Evolutionary conservation across 108 stramenopile genomes (phyloP).

Genomic region (Fistulifera pelliculosa): DNA sequence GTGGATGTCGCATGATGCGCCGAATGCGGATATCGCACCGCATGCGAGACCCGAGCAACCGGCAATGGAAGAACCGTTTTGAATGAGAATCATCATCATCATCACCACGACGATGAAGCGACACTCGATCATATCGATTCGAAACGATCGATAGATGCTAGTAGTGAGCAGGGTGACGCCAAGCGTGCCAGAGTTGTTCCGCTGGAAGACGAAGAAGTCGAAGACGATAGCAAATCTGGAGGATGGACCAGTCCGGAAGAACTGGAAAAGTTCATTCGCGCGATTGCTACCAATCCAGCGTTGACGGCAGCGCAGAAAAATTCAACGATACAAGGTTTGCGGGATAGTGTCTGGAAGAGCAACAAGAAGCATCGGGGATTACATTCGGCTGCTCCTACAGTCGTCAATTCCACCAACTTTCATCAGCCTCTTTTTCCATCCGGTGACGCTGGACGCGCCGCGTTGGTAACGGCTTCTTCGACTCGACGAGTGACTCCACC

Average conservation of each 20-base stretch:
- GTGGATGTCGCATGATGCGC: conserved; percentile 34
- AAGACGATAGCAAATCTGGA: not conserved
- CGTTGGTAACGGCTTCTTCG: conserved; percentile 11
- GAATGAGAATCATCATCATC: no score
- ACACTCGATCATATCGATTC: not conserved
- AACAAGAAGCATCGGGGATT: conserved; percentile 40
- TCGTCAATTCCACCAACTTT: conserved; percentile 1
- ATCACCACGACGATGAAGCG: not conserved
- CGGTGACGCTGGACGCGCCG: not conserved
- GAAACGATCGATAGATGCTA: not conserved
- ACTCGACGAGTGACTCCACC: conserved; percentile 50
- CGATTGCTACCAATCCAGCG: conserved; percentile 66
- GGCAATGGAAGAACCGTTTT: no score
- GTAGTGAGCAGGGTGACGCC: not conserved
- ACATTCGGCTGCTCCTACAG: not conserved
- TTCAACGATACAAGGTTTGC: conserved; percentile 76
- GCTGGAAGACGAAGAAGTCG: no score
- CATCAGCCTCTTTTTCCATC: not conserved
- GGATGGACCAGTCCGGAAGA: conserved; percentile 55
- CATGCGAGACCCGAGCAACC: not conserved
- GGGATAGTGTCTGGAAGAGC: conserved; percentile 76
- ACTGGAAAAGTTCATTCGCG: conserved; percentile 77
- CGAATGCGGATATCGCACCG: not conserved
- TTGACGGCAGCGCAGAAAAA: conserved; percentile 60
- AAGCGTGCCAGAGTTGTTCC: not conserved